These are phyloP conservation scores for Wallacemonas rigidus DNA, from an alignment of 208 protist species.

Conservation along the genomic window DNA sequence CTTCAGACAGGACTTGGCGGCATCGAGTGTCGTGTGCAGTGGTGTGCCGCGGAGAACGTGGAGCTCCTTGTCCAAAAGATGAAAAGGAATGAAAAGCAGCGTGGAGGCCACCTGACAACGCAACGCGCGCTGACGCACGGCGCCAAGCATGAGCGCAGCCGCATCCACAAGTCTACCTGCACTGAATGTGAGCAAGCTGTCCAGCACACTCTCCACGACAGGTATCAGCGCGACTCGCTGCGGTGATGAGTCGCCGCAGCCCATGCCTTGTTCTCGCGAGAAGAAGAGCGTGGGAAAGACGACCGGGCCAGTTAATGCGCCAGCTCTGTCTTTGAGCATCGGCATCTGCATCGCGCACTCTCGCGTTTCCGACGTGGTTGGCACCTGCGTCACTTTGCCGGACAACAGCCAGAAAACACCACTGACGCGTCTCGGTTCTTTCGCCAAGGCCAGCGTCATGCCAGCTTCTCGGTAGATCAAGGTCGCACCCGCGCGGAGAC, in stretches of 20 bases:
- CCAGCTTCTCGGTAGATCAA: conserved; percentile 32
- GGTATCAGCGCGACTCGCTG: conserved; percentile 16
- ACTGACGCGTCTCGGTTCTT: conserved; percentile 38
- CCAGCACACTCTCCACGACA: conserved; percentile 32
- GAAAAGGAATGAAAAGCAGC: conserved; percentile 45
- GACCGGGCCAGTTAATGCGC: conserved; percentile 30
- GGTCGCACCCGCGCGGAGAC: conserved; percentile 27
- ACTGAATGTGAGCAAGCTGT: conserved; percentile 44
- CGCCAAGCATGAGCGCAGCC: conserved; percentile 61
- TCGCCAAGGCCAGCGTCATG: conserved; percentile 41
- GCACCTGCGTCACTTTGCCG: conserved; percentile 64
- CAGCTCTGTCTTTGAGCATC: conserved; percentile 17
- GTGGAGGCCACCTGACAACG: conserved; percentile 52
- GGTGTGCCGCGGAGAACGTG: conserved; percentile 23
- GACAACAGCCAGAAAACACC: conserved; percentile 64
- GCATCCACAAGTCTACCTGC: conserved; percentile 54
- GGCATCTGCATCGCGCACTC: conserved; percentile 31
- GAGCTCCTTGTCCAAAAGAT: conserved; percentile 25
- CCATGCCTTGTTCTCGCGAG: not conserved
- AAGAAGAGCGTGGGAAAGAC: conserved; percentile 44
- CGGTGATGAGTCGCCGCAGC: conserved; percentile 14
- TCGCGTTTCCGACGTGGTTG: conserved; percentile 42
- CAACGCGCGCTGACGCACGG: conserved; percentile 40
- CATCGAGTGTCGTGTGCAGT: conserved; percentile 34
- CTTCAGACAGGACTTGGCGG: conserved; percentile 23